Conservation (phyloP, 371 early-diverging fungal species). For the Fennellomyces sp. region DNA sequence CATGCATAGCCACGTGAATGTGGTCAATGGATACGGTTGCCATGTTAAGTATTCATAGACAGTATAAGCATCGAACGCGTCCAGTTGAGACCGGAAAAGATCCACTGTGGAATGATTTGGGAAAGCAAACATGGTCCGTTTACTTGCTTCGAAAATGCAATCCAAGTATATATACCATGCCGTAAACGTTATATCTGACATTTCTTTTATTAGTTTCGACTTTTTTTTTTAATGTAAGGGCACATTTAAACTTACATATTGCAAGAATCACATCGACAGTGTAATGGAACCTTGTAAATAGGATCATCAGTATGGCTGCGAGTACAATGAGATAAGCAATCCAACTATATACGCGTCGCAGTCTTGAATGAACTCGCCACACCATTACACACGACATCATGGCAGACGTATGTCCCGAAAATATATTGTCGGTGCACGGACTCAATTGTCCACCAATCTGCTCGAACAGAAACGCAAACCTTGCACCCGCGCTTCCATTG, state of each 20-base stretch:
- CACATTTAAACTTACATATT: constrained; percentile 46
- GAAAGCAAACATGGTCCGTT: constrained; percentile 35
- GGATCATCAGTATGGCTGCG: constrained; percentile 58
- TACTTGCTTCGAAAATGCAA: constrained; percentile 31
- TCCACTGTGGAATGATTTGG: constrained; percentile 24
- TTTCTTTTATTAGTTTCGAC: too few species aligned
- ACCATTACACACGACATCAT: constrained; percentile 62
- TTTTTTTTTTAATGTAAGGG: not conserved
- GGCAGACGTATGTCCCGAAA: constrained; percentile 73
- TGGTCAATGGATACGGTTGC: constrained; percentile 31
- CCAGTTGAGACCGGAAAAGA: constrained; percentile 24
- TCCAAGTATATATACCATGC: constrained; percentile 38
- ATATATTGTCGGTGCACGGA: constrained; percentile 77
- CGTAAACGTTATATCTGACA: constrained; percentile 35
- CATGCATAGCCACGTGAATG: constrained; percentile 32
- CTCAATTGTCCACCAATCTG: constrained; percentile 35
- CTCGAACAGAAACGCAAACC: constrained; percentile 29
- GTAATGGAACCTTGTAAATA: constrained; percentile 71
- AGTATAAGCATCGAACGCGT: constrained; percentile 17
- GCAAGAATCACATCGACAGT: constrained; percentile 73
- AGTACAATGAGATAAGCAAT: constrained; percentile 53
- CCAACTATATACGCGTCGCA: constrained; percentile 47
- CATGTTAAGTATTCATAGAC: constrained; percentile 32
- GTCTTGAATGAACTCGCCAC: constrained; percentile 65
- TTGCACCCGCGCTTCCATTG: constrained; percentile 23